phyloP scores from a whole-genome alignment of 129 eudicot genomes.

The Rutidosis leptorrhynchoides region DNA sequence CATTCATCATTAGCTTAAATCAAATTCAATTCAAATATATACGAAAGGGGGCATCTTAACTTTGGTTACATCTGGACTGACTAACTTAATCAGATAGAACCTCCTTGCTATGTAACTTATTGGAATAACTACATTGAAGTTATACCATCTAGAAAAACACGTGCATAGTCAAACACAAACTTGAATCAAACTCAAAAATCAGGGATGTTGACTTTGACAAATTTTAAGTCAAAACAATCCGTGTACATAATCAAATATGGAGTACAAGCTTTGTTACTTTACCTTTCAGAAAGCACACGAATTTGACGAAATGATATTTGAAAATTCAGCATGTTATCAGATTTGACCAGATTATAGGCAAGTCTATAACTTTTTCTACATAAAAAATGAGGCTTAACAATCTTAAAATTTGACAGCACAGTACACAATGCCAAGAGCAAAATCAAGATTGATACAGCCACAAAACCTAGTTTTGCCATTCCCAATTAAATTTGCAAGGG shows the following conservation, averaged over 20 bases:
- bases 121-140: not conserved
- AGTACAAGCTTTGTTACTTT: not conserved
- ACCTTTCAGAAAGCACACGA: constrained; percentile 37
- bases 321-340: constrained; percentile 24
- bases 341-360: constrained; percentile 34
- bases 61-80: constrained; percentile 6
- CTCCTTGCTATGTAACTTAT: not conserved
- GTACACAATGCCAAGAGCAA: constrained; percentile 29
- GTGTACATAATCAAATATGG: constrained; percentile 5
- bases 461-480: constrained; percentile 39
- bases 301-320: constrained; percentile 19
- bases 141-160: not conserved
- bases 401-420: constrained; percentile 37
- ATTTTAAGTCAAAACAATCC: constrained; percentile 3
- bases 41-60: constrained; percentile 10
- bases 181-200: constrained; percentile 7
- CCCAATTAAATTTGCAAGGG: not conserved
- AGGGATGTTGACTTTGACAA: constrained; percentile 16
- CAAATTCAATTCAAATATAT: constrained; percentile 14
- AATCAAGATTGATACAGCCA: constrained; percentile 24
- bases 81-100: constrained; percentile 6
- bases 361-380: constrained; percentile 29
- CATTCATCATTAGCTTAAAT: constrained; percentile 16
- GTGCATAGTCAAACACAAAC: constrained; percentile 5
- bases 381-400: constrained; percentile 23